A percentile compares a stretch with the other conserved stretches of the same genome.
These are phyloP conservation scores for Kwoniella bestiolae DNA, from an alignment of 768 basidiomycete species.

Conservation along the genomic window DNA sequence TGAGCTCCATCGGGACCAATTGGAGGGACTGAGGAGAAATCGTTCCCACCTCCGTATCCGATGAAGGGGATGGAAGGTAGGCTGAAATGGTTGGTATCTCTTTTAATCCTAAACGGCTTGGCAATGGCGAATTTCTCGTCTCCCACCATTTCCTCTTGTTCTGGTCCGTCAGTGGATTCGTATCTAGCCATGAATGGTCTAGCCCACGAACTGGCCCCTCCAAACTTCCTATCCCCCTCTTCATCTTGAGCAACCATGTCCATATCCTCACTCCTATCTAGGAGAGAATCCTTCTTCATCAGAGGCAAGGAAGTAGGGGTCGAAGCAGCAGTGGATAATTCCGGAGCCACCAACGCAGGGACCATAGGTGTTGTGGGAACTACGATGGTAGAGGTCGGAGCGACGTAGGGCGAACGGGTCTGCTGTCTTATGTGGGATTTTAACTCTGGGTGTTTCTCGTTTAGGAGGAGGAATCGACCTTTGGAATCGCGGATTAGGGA, in stretches of 20 bases:
- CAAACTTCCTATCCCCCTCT: neutral
- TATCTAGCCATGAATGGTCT: neutral
- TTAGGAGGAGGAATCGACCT: conserved; percentile 19
- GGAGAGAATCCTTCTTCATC: neutral
- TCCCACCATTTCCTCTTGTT: neutral
- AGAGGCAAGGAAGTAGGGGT: neutral
- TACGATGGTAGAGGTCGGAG: neutral
- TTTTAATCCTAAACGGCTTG: neutral
- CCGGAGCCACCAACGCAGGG: conserved; percentile 4
- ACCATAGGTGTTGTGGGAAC: neutral
- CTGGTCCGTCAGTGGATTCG: neutral
- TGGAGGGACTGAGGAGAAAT: too few species aligned
- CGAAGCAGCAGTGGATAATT: neutral
- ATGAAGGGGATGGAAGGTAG: neutral
- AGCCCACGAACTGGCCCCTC: neutral
- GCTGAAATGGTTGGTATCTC: conserved; percentile 12
- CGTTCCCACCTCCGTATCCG: neutral
- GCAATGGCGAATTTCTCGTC: conserved; percentile 2
- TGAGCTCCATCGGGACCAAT: too few species aligned
- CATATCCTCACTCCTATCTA: neutral
- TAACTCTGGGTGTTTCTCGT: conserved; percentile 21
- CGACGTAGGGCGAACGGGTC: conserved; percentile 3
- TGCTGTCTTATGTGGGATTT: conserved; percentile 6
- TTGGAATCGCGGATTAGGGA: conserved; percentile 9
- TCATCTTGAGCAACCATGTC: neutral